Evolutionary conservation across 2,329 filamentous ascomycete genomes (phyloP).

Genomic region (Alternaria triticina): DNA sequence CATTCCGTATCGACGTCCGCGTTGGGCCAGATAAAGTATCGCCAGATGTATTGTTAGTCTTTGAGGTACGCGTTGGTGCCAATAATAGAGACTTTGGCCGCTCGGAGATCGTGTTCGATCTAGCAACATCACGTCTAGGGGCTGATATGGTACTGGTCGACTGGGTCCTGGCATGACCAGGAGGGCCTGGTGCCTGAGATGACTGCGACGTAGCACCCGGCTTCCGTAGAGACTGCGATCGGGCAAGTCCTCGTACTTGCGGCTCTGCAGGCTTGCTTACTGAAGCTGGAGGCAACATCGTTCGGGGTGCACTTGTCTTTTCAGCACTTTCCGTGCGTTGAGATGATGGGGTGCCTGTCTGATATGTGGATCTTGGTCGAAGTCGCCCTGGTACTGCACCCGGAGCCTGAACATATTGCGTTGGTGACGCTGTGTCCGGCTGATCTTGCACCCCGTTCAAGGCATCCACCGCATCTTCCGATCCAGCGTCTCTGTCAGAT

Average conservation of each 20-base stretch:
- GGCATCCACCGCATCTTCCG: not conserved
- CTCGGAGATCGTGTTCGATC: conserved; percentile 21
- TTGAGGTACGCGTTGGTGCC: conserved; percentile 15
- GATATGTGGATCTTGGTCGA: conserved; percentile 42
- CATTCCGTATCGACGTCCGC: conserved; percentile 30
- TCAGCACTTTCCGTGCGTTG: conserved; percentile 11
- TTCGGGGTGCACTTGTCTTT: conserved; percentile 12
- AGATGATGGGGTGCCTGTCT: conserved; percentile 19
- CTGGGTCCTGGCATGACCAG: conserved; percentile 34
- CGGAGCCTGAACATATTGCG: conserved; percentile 1
- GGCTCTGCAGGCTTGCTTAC: conserved; percentile 26
- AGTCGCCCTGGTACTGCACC: conserved; percentile 19
- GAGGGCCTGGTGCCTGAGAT: conserved; percentile 10
- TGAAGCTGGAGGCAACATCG: conserved; percentile 26
- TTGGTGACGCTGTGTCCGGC: not conserved
- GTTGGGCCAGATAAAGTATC: conserved; percentile 13
- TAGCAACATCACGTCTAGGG: conserved; percentile 18
- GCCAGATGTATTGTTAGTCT: conserved; percentile 7
- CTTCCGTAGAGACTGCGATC: conserved; percentile 42
- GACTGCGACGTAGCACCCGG: conserved; percentile 27
- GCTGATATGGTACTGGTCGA: conserved; percentile 30
- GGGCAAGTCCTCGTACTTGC: conserved; percentile 23
- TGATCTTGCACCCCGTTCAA: not conserved
- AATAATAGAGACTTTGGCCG: conserved; percentile 35
- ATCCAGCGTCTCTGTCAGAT: conserved; percentile 1